Evolutionary conservation across 768 basidiomycete species (phyloP), one percentile per base, ranked within the genome.

Genomic region (Pisolithus orientalis): DNA sequence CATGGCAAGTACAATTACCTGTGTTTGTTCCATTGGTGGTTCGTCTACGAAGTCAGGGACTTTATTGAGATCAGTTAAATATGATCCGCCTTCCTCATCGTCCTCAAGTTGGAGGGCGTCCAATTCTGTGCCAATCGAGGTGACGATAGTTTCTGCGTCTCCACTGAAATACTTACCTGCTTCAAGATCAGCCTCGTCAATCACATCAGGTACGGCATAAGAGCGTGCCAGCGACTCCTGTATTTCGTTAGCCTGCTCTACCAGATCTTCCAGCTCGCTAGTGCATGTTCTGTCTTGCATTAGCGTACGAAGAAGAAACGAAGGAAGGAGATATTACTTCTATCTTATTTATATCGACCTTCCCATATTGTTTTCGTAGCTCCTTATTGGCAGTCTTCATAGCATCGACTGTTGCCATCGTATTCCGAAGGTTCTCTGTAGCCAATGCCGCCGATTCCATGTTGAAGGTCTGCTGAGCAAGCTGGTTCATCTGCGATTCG

Each of bases 161-260:
- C 37, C 6, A 38, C 44, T 21, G 17, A 51, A 31, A 25, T 39
- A 63, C 80, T 45, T 62, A 88, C 95, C 95, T 43, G 96, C 96
- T 76, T 97, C 88, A 4, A 99, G 77, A 69, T 98, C 96, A 7
- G 90, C 92, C 67, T 99, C 96, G 70, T 99, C 96, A 24, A 99
- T 76, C 67, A 98, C 96, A 59, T 99, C 96, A 14, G 96, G 96
- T 0, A 98, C 90, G 13, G 87, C 90, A 68, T 99, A 99, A 24
- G 93, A 94, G 56, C 95, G 77, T 16, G 89, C 91, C 24, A 99
- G 74, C 21, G 87, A 83, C 68, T 98, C 96, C 64, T 98, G 95
- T 53, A 99, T 92, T 68, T 99, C 96, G 62, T 97, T 98, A 9
- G 94, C 90, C 66, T 96, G 93, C 63, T 98, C 96, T 53, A 99